phyloP scores from a whole-genome alignment of 106 monocot species.

The Apostasia ramifera region DNA sequence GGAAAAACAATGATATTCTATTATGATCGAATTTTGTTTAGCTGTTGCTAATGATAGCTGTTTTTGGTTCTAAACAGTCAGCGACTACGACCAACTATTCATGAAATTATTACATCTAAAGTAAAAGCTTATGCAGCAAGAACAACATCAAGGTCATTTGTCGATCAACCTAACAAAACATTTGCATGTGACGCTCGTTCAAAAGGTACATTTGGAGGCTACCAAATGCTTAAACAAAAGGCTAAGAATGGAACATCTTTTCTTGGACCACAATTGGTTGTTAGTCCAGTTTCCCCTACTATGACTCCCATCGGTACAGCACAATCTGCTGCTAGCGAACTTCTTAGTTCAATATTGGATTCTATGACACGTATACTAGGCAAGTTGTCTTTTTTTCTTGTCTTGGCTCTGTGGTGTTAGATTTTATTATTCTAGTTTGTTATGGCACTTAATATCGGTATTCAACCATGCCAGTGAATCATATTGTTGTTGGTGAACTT shows the following conservation, averaged over 20 bases:
- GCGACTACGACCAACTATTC: constrained; percentile 82
- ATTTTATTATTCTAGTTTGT: constrained; percentile 3
- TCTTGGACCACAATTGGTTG: constrained; percentile 35
- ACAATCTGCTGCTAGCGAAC: constrained; percentile 69
- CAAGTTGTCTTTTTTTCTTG: constrained; percentile 24
- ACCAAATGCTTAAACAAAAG: constrained; percentile 48
- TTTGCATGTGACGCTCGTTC: constrained; percentile 28
- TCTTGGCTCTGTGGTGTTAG: neutral
- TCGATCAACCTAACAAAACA: constrained; percentile 27
- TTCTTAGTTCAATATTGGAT: constrained; percentile 64
- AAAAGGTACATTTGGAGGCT: constrained; percentile 45
- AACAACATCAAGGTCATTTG: constrained; percentile 33
- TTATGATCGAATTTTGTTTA: neutral
- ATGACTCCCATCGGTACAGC: constrained; percentile 76
- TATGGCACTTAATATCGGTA: constrained; percentile 2
- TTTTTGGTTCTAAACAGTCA: constrained; percentile 47
- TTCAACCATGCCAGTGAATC: constrained; percentile 58
- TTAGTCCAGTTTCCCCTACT: constrained; percentile 81
- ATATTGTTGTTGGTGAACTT: constrained; percentile 88
- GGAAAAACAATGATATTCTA: too few relatives aligned
- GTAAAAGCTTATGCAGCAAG: constrained; percentile 49
- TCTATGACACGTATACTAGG: constrained; percentile 71
- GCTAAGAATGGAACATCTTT: constrained; percentile 49
- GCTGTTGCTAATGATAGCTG: constrained; percentile 5
- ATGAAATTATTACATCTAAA: constrained; percentile 80